phyloP scores from a whole-genome alignment of 176 grass and related monocot species.

The Triticum turgidum region DNA sequence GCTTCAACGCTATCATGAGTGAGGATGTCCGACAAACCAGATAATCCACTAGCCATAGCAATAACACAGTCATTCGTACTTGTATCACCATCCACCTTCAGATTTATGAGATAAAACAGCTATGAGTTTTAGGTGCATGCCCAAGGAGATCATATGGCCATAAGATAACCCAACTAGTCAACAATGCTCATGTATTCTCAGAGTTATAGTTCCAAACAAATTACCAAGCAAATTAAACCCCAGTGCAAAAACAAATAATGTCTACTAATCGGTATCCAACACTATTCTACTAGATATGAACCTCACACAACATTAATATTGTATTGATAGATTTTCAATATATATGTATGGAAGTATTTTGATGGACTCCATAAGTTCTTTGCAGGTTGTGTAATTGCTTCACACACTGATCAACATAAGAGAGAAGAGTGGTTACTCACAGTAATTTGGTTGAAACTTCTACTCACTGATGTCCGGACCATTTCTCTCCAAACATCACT shows the following conservation, averaged over 20 bases:
- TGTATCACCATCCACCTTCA: slow-evolving; percentile 98
- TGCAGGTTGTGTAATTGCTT: slow-evolving; percentile 4
- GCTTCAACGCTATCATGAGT: slow-evolving; percentile 70
- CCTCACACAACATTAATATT: background rate
- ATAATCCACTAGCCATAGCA: slow-evolving; percentile 93
- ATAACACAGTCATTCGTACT: slow-evolving; percentile 98
- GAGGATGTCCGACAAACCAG: slow-evolving; percentile 59
- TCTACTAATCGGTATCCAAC: background rate
- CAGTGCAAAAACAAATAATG: background rate
- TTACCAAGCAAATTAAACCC: slow-evolving; percentile 13
- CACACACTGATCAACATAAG: background rate
- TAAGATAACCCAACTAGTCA: background rate
- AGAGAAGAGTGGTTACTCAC: slow-evolving; percentile 46
- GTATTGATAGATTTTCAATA: background rate
- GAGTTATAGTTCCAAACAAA: background rate
- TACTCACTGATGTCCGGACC: slow-evolving; percentile 69
- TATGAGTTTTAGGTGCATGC: background rate
- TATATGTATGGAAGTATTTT: slow-evolving; percentile 7
- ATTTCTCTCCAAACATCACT: slow-evolving; percentile 87
- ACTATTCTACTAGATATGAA: background rate
- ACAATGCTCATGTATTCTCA: background rate
- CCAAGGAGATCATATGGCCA: slow-evolving; percentile 1
- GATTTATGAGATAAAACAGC: slow-evolving; percentile 25
- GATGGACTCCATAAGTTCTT: background rate
- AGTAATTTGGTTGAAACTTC: slow-evolving; percentile 99